Conservation (phyloP, 2,329 filamentous ascomycete species). For the Colletotrichum camelliae region DNA sequence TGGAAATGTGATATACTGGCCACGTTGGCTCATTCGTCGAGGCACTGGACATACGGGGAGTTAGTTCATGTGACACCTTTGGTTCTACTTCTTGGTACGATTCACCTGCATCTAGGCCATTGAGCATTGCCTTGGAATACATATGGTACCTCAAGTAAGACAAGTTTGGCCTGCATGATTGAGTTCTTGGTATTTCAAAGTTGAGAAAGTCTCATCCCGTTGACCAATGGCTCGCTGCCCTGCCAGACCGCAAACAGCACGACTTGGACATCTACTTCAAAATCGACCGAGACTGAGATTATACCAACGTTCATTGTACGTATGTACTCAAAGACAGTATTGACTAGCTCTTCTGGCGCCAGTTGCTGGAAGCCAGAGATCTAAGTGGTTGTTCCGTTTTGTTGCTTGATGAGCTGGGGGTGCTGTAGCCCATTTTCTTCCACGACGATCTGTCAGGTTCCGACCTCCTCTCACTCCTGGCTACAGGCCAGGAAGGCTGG, state of each 20-base stretch:
- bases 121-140: background rate
- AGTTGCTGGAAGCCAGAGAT: background rate
- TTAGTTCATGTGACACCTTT: background rate
- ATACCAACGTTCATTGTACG: rapidly evolving
- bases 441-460: background rate
- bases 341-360: background rate
- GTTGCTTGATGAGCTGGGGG: background rate
- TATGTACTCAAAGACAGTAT: background rate
- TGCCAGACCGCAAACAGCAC: background rate
- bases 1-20: background rate
- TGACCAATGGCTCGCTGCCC: rapidly evolving
- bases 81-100: background rate
- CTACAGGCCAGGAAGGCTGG: background rate
- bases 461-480: rapidly evolving
- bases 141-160: rapidly evolving
- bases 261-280: background rate
- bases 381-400: background rate
- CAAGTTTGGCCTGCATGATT: background rate
- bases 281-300: background rate
- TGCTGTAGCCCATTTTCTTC: background rate
- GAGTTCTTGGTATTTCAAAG: background rate
- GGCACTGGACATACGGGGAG: rapidly evolving
- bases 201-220: background rate
- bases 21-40: background rate
- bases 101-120: background rate